A percentile compares a stretch with the other conserved stretches of the same genome.
phyloP scores from a whole-genome alignment of 345 rosid species.

The Acer campestre region DNA sequence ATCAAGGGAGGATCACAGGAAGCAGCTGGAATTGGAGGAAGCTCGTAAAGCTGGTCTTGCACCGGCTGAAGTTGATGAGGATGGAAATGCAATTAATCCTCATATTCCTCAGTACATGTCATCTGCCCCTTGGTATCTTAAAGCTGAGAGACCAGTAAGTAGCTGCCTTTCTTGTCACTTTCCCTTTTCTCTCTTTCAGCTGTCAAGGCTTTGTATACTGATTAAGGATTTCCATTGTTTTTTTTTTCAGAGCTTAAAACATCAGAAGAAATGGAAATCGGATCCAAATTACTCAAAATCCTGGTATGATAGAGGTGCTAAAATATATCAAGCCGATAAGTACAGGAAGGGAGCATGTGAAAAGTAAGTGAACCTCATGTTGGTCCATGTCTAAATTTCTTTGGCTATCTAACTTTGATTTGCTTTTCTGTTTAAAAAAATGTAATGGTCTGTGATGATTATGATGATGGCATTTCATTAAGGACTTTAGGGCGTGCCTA shows the following conservation, averaged over 20 bases:
- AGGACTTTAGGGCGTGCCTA: conserved; percentile 1
- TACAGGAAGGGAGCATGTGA: conserved; percentile 61
- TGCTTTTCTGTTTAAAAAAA: neutral
- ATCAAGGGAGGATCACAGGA: conserved; percentile 66
- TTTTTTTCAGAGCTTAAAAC: conserved; percentile 52
- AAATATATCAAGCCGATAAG: conserved; percentile 49
- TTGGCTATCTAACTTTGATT: neutral
- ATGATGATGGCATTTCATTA: neutral
- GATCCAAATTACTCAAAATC: conserved; percentile 60
- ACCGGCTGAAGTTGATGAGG: conserved; percentile 75
- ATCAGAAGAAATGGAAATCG: conserved; percentile 73
- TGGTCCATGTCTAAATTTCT: neutral
- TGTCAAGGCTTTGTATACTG: neutral
- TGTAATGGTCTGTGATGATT: neutral
- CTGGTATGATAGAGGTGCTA: conserved; percentile 65
- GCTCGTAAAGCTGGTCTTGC: conserved; percentile 82
- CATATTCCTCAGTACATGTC: conserved; percentile 82
- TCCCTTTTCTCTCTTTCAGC: neutral
- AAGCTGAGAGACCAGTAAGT: conserved; percentile 54
- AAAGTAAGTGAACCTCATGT: conserved; percentile 45
- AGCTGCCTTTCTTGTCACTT: neutral
- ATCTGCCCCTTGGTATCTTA: conserved; percentile 77
- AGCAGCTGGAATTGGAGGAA: conserved; percentile 63
- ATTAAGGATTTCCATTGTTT: neutral
- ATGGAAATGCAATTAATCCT: conserved; percentile 77